Base-by-base conservation (phyloP, 2,329 filamentous ascomycete genomes). In the Madurella fahalii region DNA sequence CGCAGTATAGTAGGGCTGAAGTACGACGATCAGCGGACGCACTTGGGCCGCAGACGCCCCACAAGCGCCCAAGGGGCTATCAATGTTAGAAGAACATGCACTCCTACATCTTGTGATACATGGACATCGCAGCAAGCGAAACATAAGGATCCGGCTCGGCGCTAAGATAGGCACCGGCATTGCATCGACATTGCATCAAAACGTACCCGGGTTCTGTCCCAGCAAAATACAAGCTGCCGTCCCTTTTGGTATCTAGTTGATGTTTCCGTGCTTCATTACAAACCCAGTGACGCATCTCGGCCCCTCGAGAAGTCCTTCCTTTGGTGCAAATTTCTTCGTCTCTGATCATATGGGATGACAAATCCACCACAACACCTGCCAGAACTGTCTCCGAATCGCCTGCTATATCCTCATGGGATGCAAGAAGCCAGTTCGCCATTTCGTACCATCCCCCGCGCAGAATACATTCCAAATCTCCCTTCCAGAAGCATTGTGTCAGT, bases 241-340 rank as follows among this genome's bases (percentile, higher is more conserved):
- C 47, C 49, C 46, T 57, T 61, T 56, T 58, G 61, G 61, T 62
- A 62, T 62, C 60, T 61, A 64, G 50, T 49, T 54, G 43, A 53
- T 56, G 20, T 13, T 49, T 48, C 45, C 40, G 31, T 60, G 47
- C 50, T 54, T 40, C 49, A 45, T 54, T 56, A 53, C 47, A 58
- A 57, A 46, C 18, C 52, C n/a, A n/a, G 47, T 43, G 25, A 52
- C 42, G 37, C 13, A 50, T 41, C 32, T 44, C 37, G 40, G 17
- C 42, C 42, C 42, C 40, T 50, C 30, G 17, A 40, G 60, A 48
- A 57, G n/a, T 37, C 31, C 40, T 49, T 45, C 32, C 45, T 42
- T 18, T 12, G n/a, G 16, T 47, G 42, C 45, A 52, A 42, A 30
- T 52, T 41, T 47, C n/a, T 47, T 40, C 11, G 25, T 54, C 40